phyloP scores from a whole-genome alignment of 108 stramenopile genomes.

The Conticribra weissflogii region DNA sequence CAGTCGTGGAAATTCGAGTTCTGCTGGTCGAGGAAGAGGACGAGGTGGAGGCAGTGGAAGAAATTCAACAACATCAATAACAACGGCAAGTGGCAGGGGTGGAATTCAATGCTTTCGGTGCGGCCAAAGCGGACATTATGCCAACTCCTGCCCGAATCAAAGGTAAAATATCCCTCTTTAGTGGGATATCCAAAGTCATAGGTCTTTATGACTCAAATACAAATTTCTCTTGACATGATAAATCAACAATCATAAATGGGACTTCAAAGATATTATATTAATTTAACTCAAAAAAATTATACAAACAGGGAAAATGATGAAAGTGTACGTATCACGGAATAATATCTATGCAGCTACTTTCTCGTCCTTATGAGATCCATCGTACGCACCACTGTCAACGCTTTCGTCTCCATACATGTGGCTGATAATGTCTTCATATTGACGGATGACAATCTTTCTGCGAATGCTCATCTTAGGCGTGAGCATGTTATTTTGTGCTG shows the following conservation, averaged over 20 bases:
- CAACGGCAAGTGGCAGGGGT: slow-evolving; percentile 3
- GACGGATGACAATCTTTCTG: slow-evolving; percentile 88
- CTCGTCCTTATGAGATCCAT: slow-evolving; percentile 30
- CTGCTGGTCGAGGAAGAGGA: background rate
- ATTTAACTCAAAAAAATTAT: too few relatives aligned
- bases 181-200: background rate
- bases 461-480: slow-evolving; percentile 97
- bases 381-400: slow-evolving; percentile 12
- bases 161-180: background rate
- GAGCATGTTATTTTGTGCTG: slow-evolving; percentile 92
- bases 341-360: slow-evolving; percentile 38
- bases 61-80: slow-evolving; percentile 20
- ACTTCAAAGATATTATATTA: too few relatives aligned
- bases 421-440: slow-evolving; percentile 80
- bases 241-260: too few relatives aligned
- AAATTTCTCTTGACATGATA: too few relatives aligned
- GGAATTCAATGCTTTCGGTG: slow-evolving; percentile 53
- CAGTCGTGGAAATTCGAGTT: slow-evolving; percentile 4
- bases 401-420: slow-evolving; percentile 76
- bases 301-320: background rate
- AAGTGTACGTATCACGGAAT: background rate
- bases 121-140: slow-evolving; percentile 58
- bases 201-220: too few relatives aligned
- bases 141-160: slow-evolving; percentile 58
- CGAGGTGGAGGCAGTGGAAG: slow-evolving; percentile 22